Evolutionary conservation across 768 basidiomycete genomes (phyloP).

Genomic region (Suillus sp.): DNA sequence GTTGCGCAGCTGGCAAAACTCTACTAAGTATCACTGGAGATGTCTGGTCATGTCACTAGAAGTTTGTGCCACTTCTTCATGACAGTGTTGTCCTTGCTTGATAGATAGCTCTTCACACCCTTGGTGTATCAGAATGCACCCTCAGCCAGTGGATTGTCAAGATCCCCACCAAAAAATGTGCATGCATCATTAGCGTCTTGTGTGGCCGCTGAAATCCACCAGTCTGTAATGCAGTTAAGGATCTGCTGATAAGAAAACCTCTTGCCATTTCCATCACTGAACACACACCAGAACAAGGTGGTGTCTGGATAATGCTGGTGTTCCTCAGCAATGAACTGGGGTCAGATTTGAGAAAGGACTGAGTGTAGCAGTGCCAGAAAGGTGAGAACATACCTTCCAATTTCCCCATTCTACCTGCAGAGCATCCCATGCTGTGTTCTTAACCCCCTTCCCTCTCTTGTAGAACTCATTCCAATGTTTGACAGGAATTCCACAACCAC

Average conservation of each 20-base stretch:
- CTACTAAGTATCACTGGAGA: not conserved
- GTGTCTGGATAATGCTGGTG: conserved; percentile 10
- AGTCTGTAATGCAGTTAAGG: conserved; percentile 9
- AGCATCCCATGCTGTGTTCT: too few relatives aligned
- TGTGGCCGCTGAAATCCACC: not conserved
- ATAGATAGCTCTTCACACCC: conserved; percentile 6
- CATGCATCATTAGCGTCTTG: conserved; percentile 16
- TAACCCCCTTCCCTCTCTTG: too few relatives aligned
- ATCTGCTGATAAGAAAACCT: conserved; percentile 15
- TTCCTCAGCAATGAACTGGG: conserved; percentile 13
- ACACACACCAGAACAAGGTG: conserved; percentile 17
- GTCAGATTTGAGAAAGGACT: too few relatives aligned
- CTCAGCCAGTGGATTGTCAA: conserved; percentile 5
- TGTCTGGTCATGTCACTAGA: not conserved
- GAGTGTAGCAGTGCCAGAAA: too few relatives aligned
- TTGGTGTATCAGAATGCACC: conserved; percentile 17
- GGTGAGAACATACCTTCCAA: too few relatives aligned
- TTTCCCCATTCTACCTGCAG: too few relatives aligned
- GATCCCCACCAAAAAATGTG: conserved; percentile 16
- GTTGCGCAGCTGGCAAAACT: too few relatives aligned
- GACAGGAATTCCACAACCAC: not conserved
- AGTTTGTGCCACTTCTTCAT: conserved; percentile 14
- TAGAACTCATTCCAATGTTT: too few relatives aligned
- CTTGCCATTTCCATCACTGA: conserved; percentile 16
- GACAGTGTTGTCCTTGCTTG: conserved; percentile 16